These are phyloP conservation scores for Pythium dissimile DNA, from an alignment of 352 stramenopile genomes.

Conservation along the genomic window DNA sequence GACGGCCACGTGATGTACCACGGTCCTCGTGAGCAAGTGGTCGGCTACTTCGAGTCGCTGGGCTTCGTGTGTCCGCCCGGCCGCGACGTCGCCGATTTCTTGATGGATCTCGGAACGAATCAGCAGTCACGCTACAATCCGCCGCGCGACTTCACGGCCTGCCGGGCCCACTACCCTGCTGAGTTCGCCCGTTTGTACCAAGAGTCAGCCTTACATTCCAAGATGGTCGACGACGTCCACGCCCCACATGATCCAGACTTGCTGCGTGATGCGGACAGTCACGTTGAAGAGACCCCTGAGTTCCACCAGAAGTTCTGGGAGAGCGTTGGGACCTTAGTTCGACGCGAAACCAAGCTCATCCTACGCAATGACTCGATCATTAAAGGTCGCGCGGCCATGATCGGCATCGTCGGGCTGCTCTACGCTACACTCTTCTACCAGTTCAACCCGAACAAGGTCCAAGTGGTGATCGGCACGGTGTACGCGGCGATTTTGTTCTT, in stretches of 20 bases:
- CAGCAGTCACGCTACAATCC: conserved; percentile 16
- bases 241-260: conserved; percentile 85
- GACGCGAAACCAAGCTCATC: conserved; percentile 51
- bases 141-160: background rate
- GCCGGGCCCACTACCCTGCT: background rate
- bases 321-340: conserved; percentile 4
- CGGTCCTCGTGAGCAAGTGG: conserved; percentile 23
- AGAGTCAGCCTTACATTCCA: conserved; percentile 16
- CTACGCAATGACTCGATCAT: conserved; percentile 30
- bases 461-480: conserved; percentile 44
- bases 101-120: conserved; percentile 24
- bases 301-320: conserved; percentile 18
- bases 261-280: conserved; percentile 48
- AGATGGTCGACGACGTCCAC: conserved; percentile 65
- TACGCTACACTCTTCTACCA: conserved; percentile 24
- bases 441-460: conserved; percentile 17
- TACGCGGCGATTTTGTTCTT: conserved; percentile 1
- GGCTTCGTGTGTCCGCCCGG: conserved; percentile 23
- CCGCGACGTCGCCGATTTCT: conserved; percentile 29
- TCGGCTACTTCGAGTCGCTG: conserved; percentile 34
- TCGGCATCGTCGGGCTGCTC: conserved; percentile 25
- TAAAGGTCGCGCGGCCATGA: conserved; percentile 21
- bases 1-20: conserved; percentile 44
- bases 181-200: conserved; percentile 26
- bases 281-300: conserved; percentile 8